These are phyloP conservation scores for Filobasidium wieringae DNA, from an alignment of 768 basidiomycete species.

Conservation along the genomic window DNA sequence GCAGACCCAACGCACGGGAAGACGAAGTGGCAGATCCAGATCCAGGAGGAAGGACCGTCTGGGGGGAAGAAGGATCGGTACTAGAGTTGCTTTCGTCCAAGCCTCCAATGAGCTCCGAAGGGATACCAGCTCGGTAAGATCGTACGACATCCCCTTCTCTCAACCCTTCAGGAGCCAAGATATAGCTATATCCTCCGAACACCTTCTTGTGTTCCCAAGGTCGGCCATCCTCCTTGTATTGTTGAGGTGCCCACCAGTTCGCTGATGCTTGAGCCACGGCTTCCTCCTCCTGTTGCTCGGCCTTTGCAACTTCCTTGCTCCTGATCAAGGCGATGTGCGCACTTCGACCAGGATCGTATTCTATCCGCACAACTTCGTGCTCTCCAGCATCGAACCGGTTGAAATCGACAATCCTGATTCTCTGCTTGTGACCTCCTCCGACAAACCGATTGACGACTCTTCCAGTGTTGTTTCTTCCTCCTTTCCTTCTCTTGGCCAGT, in stretches of 20 bases:
- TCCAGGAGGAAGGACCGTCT: conserved; percentile 19
- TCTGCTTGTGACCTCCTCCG: conserved; percentile 81
- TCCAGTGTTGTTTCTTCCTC: conserved; percentile 74
- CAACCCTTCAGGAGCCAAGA: conserved; percentile 80
- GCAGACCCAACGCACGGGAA: conserved; percentile 63
- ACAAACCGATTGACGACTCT: conserved; percentile 75
- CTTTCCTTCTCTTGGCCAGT: conserved; percentile 63
- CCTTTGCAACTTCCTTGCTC: conserved; percentile 41
- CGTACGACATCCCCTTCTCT: conserved; percentile 77
- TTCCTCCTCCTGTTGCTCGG: conserved; percentile 9
- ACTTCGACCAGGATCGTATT: conserved; percentile 88
- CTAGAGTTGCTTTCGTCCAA: conserved; percentile 13
- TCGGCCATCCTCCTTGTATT: background rate
- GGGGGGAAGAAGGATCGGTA: conserved; percentile 15
- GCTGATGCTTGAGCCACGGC: conserved; percentile 6
- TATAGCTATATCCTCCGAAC: conserved; percentile 61
- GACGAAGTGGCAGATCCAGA: conserved; percentile 17
- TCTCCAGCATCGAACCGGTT: conserved; percentile 61
- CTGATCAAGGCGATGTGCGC: conserved; percentile 86
- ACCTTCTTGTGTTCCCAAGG: conserved; percentile 18
- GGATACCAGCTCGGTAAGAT: conserved; percentile 72
- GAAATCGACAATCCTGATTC: conserved; percentile 81
- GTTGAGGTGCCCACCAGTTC: conserved; percentile 7
- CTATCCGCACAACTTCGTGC: conserved; percentile 83
- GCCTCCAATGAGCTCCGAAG: conserved; percentile 56